Conservation (phyloP, 2,329 filamentous ascomycete species). For the Colletotrichum horii region DNA sequence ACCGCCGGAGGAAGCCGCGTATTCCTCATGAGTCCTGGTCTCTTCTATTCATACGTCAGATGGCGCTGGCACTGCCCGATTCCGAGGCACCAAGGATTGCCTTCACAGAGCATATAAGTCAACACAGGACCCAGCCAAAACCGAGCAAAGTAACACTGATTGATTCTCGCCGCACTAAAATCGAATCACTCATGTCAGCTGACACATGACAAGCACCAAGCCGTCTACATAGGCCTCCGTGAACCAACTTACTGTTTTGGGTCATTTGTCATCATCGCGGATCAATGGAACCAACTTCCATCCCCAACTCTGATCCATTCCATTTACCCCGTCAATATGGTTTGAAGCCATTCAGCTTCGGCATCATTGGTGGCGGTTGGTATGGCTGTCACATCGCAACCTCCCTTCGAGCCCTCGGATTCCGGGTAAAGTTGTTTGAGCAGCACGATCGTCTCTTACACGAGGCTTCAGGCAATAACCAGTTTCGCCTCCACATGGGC, state of each 20-base stretch:
- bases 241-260: background rate
- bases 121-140: background rate
- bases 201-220: background rate
- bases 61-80: background rate
- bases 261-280: background rate
- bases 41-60: background rate
- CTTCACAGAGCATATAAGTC: background rate
- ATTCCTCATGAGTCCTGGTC: background rate
- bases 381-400: background rate
- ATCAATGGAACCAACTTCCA: background rate
- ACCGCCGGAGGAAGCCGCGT: background rate
- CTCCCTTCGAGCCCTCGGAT: background rate
- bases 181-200: background rate
- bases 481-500: background rate
- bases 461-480: background rate
- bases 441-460: background rate
- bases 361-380: background rate
- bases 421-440: background rate
- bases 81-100: background rate
- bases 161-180: background rate
- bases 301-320: background rate
- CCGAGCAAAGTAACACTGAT: background rate
- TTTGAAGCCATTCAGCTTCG: background rate
- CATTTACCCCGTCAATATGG: background rate
- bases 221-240: background rate